phyloP scores from a whole-genome alignment of 306 rosid species.

The Cucumis hystrix region DNA sequence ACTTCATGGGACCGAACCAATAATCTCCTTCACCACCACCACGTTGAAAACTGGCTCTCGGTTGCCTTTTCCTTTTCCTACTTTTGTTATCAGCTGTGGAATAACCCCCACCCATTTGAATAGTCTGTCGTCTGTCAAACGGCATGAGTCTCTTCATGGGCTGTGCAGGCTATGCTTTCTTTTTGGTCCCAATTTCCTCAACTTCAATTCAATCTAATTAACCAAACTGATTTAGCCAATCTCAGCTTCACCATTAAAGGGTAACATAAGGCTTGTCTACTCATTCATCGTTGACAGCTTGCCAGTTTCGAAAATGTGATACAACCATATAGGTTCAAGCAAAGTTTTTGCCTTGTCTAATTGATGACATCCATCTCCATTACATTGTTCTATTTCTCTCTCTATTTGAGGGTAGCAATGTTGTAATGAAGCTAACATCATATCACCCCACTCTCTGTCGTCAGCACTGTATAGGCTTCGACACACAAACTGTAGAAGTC shows the following conservation, averaged over 20 bases:
- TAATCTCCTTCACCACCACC: not conserved
- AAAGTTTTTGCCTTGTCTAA: slow-evolving; percentile 31
- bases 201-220: not conserved
- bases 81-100: not conserved
- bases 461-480: slow-evolving; percentile 36
- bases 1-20: slow-evolving; percentile 5
- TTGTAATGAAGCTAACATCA: slow-evolving; percentile 53
- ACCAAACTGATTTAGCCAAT: not conserved
- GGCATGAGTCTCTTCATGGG: not conserved
- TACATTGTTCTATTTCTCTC: slow-evolving; percentile 26
- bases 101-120: not conserved
- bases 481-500: slow-evolving; percentile 59
- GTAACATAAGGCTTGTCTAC: slow-evolving; percentile 8
- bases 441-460: slow-evolving; percentile 57
- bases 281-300: slow-evolving; percentile 40
- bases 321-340: slow-evolving; percentile 81
- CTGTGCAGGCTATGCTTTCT: not conserved
- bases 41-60: not conserved
- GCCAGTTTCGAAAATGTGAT: slow-evolving; percentile 73
- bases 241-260: not conserved
- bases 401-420: slow-evolving; percentile 54
- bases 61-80: slow-evolving; percentile 1
- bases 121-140: not conserved
- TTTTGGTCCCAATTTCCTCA: not conserved
- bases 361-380: slow-evolving; percentile 34